Conservation (phyloP, 305 asterid genomes). For the Coffea humblotiana region DNA sequence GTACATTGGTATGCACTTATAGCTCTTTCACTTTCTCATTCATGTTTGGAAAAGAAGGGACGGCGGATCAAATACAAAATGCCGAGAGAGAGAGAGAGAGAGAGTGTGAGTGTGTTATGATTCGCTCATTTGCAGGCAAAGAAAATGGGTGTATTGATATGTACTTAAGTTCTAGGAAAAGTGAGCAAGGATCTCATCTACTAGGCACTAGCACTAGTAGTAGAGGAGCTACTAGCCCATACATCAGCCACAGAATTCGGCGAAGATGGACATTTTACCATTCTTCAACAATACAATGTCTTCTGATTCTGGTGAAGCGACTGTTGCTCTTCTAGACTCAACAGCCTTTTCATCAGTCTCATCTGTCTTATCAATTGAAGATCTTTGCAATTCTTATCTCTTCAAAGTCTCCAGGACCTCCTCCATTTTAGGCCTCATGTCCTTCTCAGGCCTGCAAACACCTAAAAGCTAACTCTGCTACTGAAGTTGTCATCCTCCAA, state of each 20-base stretch:
- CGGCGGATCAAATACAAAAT: background rate
- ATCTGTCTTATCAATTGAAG: background rate
- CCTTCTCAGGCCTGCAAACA: constrained; percentile 77
- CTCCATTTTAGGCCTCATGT: constrained; percentile 74
- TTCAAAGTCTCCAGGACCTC: constrained; percentile 47
- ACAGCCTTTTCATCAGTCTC: background rate
- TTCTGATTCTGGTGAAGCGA: constrained; percentile 28
- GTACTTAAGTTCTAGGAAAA: background rate
- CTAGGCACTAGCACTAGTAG: constrained; percentile 12
- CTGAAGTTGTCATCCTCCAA: constrained; percentile 59
- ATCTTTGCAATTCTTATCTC: constrained; percentile 29
- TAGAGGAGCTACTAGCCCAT: constrained; percentile 31
- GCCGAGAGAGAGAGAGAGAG: background rate
- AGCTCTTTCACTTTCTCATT: background rate
- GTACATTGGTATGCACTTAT: background rate
- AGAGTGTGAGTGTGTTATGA: background rate
- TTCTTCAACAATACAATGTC: constrained; percentile 22
- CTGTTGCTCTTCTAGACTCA: background rate
- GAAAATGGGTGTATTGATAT: background rate
- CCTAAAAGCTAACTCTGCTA: constrained; percentile 69
- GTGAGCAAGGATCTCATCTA: constrained; percentile 1
- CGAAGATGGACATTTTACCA: constrained; percentile 14
- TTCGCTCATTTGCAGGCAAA: background rate
- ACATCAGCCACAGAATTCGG: constrained; percentile 26
- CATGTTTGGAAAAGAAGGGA: background rate